Percentiles rank a stretch among this genome's conserved stretches.
These are phyloP conservation scores for Verticillium nubilum DNA, from an alignment of 2,329 filamentous ascomycete species.

Conservation along the genomic window DNA sequence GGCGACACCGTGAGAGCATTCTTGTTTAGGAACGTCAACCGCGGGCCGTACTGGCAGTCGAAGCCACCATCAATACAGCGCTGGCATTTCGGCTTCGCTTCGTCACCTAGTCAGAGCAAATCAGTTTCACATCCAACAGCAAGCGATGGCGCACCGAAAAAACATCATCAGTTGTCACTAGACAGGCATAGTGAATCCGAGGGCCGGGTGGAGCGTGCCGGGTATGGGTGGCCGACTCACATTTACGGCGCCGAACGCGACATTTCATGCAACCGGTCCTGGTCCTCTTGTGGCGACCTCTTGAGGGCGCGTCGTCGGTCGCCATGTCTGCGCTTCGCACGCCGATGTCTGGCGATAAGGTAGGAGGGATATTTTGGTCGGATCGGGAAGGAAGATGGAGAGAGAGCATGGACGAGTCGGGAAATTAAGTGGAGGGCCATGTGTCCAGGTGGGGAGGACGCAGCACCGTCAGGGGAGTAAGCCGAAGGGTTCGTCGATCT, in stretches of 20 bases:
- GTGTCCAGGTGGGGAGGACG: not conserved
- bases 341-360: constrained; percentile 1
- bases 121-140: not conserved
- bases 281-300: constrained; percentile 18
- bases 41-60: constrained; percentile 41
- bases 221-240: constrained; percentile 21
- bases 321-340: constrained; percentile 3
- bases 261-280: constrained; percentile 43
- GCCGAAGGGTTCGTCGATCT: not conserved
- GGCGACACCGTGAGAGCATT: constrained; percentile 35
- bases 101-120: constrained; percentile 35
- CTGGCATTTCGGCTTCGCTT: constrained; percentile 41
- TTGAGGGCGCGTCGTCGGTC: constrained; percentile 6
- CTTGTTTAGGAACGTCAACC: constrained; percentile 41
- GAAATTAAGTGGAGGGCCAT: not conserved
- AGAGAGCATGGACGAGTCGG: constrained; percentile 3
- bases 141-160: not conserved
- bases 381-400: constrained; percentile 9
- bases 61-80: constrained; percentile 40
- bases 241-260: constrained; percentile 41
- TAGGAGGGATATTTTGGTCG: constrained; percentile 9
- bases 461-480: not conserved
- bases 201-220: not conserved
- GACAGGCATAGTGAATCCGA: not conserved
- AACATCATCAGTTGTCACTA: not conserved